Evolutionary conservation across 345 rosid species (phyloP).

Genomic region (Leavenworthia alabamica): DNA sequence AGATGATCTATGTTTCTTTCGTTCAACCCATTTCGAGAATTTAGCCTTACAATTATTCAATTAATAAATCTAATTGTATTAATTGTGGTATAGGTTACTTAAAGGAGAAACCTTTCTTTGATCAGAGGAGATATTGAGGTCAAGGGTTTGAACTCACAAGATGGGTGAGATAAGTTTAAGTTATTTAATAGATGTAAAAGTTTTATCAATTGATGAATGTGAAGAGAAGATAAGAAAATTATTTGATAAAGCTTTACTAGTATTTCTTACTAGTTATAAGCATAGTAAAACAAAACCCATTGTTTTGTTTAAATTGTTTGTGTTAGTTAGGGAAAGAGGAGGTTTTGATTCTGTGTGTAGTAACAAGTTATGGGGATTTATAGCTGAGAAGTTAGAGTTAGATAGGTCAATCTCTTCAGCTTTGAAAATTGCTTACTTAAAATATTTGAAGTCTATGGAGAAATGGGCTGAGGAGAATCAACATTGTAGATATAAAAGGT

Average conservation of each 20-base stretch:
- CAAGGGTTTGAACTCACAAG: conserved; percentile 49
- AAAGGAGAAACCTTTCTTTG: conserved; percentile 4
- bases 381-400: conserved; percentile 47
- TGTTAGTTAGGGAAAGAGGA: conserved; percentile 49
- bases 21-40: not conserved
- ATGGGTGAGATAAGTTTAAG: conserved; percentile 37
- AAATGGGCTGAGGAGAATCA: conserved; percentile 36
- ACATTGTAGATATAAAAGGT: conserved; percentile 22
- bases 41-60: not conserved
- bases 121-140: conserved; percentile 13
- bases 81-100: not conserved
- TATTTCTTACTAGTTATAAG: conserved; percentile 31
- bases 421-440: conserved; percentile 47
- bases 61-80: not conserved
- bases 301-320: conserved; percentile 63
- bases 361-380: conserved; percentile 48
- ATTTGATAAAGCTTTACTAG: conserved; percentile 49
- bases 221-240: conserved; percentile 35
- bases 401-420: conserved; percentile 33
- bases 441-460: conserved; percentile 53
- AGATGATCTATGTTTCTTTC: not conserved
- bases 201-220: conserved; percentile 25
- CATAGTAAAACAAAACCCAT: too few species aligned
- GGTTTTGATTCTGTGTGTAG: conserved; percentile 50
- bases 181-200: conserved; percentile 20